Base-by-base conservation (phyloP, 345 rosid genomes). In the Nephelium lappaceum region DNA sequence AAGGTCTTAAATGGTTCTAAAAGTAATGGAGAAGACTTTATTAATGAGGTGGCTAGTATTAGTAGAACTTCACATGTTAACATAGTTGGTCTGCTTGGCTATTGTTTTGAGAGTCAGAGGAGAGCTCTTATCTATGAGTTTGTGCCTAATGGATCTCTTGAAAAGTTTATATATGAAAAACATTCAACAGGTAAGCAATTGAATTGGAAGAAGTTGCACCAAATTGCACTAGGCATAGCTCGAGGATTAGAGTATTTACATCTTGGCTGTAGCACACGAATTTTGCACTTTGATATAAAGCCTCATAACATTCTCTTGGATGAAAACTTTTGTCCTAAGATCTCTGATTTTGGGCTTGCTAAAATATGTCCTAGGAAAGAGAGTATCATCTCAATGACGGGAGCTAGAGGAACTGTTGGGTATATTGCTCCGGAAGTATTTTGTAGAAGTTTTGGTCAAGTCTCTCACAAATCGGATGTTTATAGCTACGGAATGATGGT, bases 401-500 rank as follows among this genome's bases (percentile, higher is more conserved):
- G 45, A 14, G 43, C 69, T 14, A 1, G 69, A 27, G 69, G 45
- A 11, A 66, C 45, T 6, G 8, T 38, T 16, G 45, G 69, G 18
- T 66, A 66, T 66, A 66, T 66, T 66, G 69, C 69, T 16, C 69
- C 45, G 8, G 45, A 66, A 66, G 24, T 38, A 2, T 66, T 36
- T 8, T 67, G 15, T 19, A 38, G 49, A 39, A 41, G 18, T 18
- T 67, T 67, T 39, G 71, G 51, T 2, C 2, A 9, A n/a, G 24
- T 67, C 49, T 67, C 70, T 67, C 71, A 67, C 51, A 67, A 67
- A 6, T 67, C 49, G 11, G 71, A 67, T 67, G 71, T 67, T 9
- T 67, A 67, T 3, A 67, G 25, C 0, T 67, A 39, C 39, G 27
- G 25, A 38, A 66, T 66, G 69, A 66, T 66, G 69, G 69, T 66